Conservation (phyloP, 805 yeast genomes). For the Monosporozyma aquatica region DNA sequence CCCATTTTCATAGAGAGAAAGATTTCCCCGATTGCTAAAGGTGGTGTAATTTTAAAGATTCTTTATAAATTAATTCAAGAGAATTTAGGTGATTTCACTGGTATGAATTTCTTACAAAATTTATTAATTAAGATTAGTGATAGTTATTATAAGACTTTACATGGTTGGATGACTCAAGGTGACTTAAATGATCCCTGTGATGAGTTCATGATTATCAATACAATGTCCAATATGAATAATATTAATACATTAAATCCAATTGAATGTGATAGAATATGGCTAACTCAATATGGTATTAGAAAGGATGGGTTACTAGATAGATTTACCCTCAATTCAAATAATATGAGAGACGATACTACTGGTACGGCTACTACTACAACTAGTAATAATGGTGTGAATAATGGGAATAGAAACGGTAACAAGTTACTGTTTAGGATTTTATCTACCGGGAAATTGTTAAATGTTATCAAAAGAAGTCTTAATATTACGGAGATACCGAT, state of each 20-base stretch:
- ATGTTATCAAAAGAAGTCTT: slow-evolving; percentile 39
- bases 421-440: slow-evolving; percentile 43
- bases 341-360: too few species aligned
- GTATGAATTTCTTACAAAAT: slow-evolving; percentile 37
- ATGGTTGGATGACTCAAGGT: slow-evolving; percentile 75
- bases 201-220: slow-evolving; percentile 65
- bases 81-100: slow-evolving; percentile 59
- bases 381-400: slow-evolving; percentile 26
- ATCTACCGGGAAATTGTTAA: slow-evolving; percentile 76
- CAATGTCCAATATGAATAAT: slow-evolving; percentile 14
- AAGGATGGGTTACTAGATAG: slow-evolving; percentile 68
- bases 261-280: slow-evolving; percentile 56
- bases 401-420: slow-evolving; percentile 32
- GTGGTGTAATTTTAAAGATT: slow-evolving; percentile 62
- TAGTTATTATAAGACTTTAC: slow-evolving; percentile 59
- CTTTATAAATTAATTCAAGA: slow-evolving; percentile 49
- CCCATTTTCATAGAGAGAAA: slow-evolving; percentile 37
- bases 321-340: slow-evolving; percentile 36
- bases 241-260: slow-evolving; percentile 9
- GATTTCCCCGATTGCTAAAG: slow-evolving; percentile 53
- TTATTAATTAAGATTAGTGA: slow-evolving; percentile 51
- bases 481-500: slow-evolving; percentile 13
- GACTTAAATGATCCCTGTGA: slow-evolving; percentile 65
- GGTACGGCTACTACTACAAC: too few species aligned
- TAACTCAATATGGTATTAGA: slow-evolving; percentile 62